A percentile compares a stretch with the other conserved stretches of the same genome.
Conservation (phyloP, 805 yeast genomes). For the Limtongozyma cylindracea region DNA sequence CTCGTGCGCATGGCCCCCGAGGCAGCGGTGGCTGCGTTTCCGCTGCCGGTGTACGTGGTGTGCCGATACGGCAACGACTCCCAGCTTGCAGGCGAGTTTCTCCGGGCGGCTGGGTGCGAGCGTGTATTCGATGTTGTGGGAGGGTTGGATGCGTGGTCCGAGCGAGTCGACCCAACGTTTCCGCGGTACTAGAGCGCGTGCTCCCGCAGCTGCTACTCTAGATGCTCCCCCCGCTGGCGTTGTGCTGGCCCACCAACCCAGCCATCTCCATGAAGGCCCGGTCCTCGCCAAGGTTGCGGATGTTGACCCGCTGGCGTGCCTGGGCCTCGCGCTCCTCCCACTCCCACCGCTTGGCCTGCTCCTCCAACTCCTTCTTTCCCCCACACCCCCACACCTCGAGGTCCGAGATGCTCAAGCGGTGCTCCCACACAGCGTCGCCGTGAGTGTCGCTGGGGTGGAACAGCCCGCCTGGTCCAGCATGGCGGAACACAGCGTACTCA, state of each 20-base stretch:
- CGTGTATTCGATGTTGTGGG: constrained; percentile 50
- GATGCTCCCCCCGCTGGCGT: too few species aligned
- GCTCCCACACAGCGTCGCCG: constrained; percentile 32
- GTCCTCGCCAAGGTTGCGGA: constrained; percentile 50
- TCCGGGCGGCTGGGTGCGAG: constrained; percentile 18
- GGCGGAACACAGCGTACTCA: constrained; percentile 64
- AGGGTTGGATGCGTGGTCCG: constrained; percentile 51
- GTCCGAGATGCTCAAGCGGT: constrained; percentile 42
- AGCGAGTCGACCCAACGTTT: constrained; percentile 25
- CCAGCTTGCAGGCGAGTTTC: constrained; percentile 41
- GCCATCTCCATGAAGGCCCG: constrained; percentile 75
- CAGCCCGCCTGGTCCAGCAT: constrained; percentile 16
- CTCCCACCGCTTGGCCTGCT: constrained; percentile 59
- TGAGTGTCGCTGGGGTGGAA: constrained; percentile 3
- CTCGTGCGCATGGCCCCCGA: constrained; percentile 7
- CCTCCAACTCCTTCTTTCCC: constrained; percentile 46
- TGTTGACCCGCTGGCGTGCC: constrained; percentile 47
- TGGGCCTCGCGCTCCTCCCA: constrained; percentile 83
- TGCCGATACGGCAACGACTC: constrained; percentile 90
- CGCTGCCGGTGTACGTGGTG: constrained; percentile 16
- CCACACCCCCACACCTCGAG: constrained; percentile 91
- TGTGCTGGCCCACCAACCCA: constrained; percentile 22
- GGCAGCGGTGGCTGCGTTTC: constrained; percentile 6
- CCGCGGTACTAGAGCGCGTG: constrained; percentile 42
- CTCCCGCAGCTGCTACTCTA: too few species aligned